Evolutionary conservation across 169 alveolate species (phyloP), one percentile per base, ranked within the genome.

Genomic region (Eimeria mitis): DNA sequence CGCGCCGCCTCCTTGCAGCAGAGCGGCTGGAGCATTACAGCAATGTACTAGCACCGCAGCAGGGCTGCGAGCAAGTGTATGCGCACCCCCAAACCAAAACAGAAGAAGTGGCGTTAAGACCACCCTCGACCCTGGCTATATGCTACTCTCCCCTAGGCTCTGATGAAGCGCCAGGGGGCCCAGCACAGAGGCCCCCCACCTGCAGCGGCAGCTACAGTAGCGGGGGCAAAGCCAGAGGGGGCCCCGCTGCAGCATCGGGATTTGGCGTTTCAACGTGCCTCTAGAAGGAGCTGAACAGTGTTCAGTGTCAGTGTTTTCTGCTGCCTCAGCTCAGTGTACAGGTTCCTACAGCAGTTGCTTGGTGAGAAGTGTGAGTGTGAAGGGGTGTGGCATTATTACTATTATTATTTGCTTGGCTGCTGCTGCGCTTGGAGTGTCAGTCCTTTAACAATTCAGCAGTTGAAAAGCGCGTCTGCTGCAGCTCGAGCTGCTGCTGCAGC

Each of bases 401-500:
- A 9, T 49, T 49, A 49, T 6, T 49, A 9, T n/a, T n/a, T n/a
- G n/a, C n/a, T n/a, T n/a, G n/a, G n/a, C n/a, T 28, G 40, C 7
- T 25, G 34, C 25, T 23, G 73, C 13, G 8, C 40, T 63, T 25
- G 14, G n/a, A n/a, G 40, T 16, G 9, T 63, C 73, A 63, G 8
- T 23, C 73, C 5, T 63, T 28, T 7, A 23, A 63, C 73, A 63
- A 25, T 63, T 34, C 73, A 63, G 40, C 73, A 63, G 73, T 28
- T 63, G 73, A 25, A 14, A 63, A 63, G 25, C 14, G 73, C 21
- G 37, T 1, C 31, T 63, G 61, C 68, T 78, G 89, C 89, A 42
- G 42, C 68, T 78, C 89, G 5, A 78, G 89, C 34, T 78, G 89
- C 89, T 78, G 68, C 89, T 78, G 68, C 65, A 78, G 89, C 59